A percentile compares a stretch with the other conserved stretches of the same genome.
phyloP scores from a whole-genome alignment of 2,329 filamentous ascomycete genomes.

The Pseudogymnoascus sp. region DNA sequence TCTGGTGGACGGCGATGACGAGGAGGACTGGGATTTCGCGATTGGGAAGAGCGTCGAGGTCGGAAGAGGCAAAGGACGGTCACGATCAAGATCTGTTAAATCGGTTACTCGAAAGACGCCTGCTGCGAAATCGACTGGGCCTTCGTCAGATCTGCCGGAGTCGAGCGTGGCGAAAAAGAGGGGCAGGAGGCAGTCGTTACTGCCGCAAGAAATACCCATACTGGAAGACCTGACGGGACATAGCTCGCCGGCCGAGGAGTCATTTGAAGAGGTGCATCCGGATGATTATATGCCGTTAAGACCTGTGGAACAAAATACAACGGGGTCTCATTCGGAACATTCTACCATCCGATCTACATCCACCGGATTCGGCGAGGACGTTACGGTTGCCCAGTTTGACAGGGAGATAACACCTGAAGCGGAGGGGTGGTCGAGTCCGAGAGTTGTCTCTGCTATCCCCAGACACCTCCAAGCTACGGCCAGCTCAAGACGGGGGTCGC shows the following conservation, averaged over 20 bases:
- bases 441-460: conserved; percentile 8
- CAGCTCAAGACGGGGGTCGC: neutral
- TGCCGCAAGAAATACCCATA: conserved; percentile 15
- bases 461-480: neutral
- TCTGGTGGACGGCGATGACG: conserved; percentile 21
- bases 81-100: conserved; percentile 23
- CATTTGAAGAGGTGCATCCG: neutral
- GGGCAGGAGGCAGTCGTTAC: conserved; percentile 17
- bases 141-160: conserved; percentile 5
- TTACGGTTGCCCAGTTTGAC: conserved; percentile 22
- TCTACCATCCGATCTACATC: conserved; percentile 20
- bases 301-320: neutral
- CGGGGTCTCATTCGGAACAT: conserved; percentile 12
- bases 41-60: conserved; percentile 19
- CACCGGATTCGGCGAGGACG: conserved; percentile 14
- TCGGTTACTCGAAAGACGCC: conserved; percentile 16
- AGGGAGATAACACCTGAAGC: conserved; percentile 19
- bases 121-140: conserved; percentile 7
- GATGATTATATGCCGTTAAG: neutral
- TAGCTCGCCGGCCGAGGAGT: neutral
- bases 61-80: conserved; percentile 19
- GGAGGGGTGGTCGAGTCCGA: conserved; percentile 23
- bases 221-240: conserved; percentile 5
- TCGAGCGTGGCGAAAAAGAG: conserved; percentile 16
- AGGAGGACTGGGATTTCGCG: conserved; percentile 19